Conservation (phyloP, 805 yeast species). For the Naumovozyma dairenensis region DNA sequence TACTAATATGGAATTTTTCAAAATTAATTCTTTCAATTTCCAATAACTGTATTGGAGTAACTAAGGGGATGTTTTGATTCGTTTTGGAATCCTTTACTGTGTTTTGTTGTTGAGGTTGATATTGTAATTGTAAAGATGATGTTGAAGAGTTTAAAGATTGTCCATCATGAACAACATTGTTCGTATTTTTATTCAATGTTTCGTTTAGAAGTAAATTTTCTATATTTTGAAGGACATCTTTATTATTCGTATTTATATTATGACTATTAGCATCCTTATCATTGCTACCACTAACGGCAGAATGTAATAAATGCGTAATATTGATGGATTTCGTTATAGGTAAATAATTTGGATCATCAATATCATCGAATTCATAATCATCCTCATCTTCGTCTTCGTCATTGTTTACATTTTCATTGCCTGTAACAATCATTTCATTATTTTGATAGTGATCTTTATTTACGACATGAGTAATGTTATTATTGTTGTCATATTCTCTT, state of each 20-base stretch:
- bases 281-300: conserved; percentile 15
- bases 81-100: conserved; percentile 13
- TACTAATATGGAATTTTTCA: conserved; percentile 43
- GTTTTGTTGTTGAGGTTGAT: conserved; percentile 3
- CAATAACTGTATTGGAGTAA: conserved; percentile 68
- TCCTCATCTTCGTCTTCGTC: conserved; percentile 30
- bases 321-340: conserved; percentile 30
- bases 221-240: conserved; percentile 1
- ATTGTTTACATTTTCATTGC: conserved; percentile 27
- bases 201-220: conserved; percentile 4
- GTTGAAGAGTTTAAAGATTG: neutral
- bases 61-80: conserved; percentile 38
- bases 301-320: conserved; percentile 27
- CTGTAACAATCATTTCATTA: conserved; percentile 66
- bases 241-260: conserved; percentile 7
- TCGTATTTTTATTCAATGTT: conserved; percentile 4
- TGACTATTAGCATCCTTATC: conserved; percentile 9
- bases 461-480: neutral
- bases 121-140: neutral
- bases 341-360: conserved; percentile 13
- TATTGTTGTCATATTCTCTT: conserved; percentile 36
- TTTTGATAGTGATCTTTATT: conserved; percentile 41
- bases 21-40: conserved; percentile 58
- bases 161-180: conserved; percentile 2
- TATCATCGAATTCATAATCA: conserved; percentile 13